A percentile compares a stretch with the other conserved stretches of the same genome.
phyloP scores from a whole-genome alignment of 2,329 filamentous ascomycete species.

The Ophiostoma ulmi region DNA sequence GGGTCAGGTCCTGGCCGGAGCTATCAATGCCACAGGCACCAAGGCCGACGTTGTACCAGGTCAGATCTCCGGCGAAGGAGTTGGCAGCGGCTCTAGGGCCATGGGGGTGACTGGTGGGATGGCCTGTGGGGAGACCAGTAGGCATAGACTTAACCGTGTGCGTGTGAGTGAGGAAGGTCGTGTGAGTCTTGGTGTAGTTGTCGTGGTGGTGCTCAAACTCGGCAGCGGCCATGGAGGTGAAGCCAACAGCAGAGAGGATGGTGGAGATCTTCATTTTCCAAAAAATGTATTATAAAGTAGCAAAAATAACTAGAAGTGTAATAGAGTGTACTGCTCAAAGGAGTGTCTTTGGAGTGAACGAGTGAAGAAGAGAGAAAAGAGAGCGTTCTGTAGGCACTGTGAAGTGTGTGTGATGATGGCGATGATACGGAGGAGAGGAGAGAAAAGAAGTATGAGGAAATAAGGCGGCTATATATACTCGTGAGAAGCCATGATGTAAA shows the following conservation, averaged over 20 bases:
- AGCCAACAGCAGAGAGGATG: constrained; percentile 3
- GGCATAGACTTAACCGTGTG: not conserved
- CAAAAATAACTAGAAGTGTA: not conserved
- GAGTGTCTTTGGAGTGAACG: not conserved
- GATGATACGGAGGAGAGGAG: not conserved
- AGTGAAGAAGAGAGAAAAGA: not conserved
- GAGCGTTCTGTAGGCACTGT: not conserved
- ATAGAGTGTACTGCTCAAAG: not conserved
- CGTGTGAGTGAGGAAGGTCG: not conserved
- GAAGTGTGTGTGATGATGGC: not conserved
- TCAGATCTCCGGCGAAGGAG: constrained; percentile 59
- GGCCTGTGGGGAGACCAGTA: not conserved
- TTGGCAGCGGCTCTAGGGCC: constrained; percentile 22
- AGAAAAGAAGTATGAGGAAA: not conserved
- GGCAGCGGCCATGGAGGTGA: constrained; percentile 10
- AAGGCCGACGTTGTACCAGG: constrained; percentile 66
- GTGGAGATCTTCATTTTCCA: constrained; percentile 12
- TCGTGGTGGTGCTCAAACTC: not conserved
- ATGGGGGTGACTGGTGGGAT: not conserved
- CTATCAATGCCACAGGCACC: constrained; percentile 64
- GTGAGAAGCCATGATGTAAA: not conserved
- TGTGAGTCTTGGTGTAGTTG: not conserved
- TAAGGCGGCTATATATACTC: not conserved
- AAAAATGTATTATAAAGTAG: not conserved
- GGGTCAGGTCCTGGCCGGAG: constrained; percentile 47